phyloP scores from a whole-genome alignment of 345 rosid genomes.

The Ricinus communis region DNA sequence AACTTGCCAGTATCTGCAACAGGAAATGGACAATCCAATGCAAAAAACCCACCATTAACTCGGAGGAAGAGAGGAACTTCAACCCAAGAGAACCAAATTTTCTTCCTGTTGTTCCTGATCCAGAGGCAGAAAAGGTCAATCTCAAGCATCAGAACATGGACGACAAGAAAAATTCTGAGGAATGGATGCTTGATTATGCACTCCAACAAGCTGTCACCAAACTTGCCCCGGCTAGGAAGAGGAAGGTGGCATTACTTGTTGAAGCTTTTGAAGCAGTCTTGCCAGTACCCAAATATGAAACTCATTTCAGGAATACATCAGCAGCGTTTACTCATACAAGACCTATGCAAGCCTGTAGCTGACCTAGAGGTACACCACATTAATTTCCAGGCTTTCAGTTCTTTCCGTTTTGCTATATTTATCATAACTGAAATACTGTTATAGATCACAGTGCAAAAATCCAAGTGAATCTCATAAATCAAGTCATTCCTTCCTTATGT shows the following conservation, averaged over 20 bases:
- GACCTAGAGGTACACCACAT: slow-evolving; percentile 31
- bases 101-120: slow-evolving; percentile 54
- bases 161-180: slow-evolving; percentile 31
- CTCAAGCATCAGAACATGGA: slow-evolving; percentile 33
- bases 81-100: slow-evolving; percentile 84
- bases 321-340: slow-evolving; percentile 44
- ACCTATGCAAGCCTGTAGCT: slow-evolving; percentile 73
- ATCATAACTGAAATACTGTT: neutral
- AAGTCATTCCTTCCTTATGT: neutral
- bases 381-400: neutral
- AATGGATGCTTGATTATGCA: slow-evolving; percentile 39
- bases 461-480: neutral
- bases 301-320: slow-evolving; percentile 39
- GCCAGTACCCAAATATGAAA: slow-evolving; percentile 40
- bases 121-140: slow-evolving; percentile 42
- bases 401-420: neutral
- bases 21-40: slow-evolving; percentile 43
- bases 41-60: slow-evolving; percentile 33
- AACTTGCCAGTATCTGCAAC: slow-evolving; percentile 20
- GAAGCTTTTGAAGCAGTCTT: slow-evolving; percentile 33
- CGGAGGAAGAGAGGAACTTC: slow-evolving; percentile 43
- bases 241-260: slow-evolving; percentile 32
- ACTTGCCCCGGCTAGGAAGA: slow-evolving; percentile 33
- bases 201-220: slow-evolving; percentile 33
- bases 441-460: neutral